Conservation (phyloP, 2,329 filamentous ascomycete genomes). For the Colletotrichum tabaci region DNA sequence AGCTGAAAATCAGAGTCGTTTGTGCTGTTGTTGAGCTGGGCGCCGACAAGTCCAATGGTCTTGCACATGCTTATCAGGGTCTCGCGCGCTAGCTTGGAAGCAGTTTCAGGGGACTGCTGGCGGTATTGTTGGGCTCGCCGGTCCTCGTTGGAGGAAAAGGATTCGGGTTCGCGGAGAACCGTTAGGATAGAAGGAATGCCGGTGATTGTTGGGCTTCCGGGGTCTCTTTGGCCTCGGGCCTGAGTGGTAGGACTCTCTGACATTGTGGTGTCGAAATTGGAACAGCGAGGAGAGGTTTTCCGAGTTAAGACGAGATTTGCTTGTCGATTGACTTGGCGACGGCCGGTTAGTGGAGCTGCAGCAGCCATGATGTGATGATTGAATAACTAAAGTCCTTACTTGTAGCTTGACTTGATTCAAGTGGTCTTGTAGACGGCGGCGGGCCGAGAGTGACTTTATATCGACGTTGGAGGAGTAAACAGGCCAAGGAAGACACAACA, state of each 20-base stretch:
- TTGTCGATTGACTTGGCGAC: slow-evolving; percentile 9
- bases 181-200: slow-evolving; percentile 38
- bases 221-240: slow-evolving; percentile 20
- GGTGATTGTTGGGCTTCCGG: slow-evolving; percentile 30
- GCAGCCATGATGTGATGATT: neutral
- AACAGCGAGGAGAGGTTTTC: neutral
- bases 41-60: slow-evolving; percentile 35
- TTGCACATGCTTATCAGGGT: slow-evolving; percentile 40
- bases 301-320: neutral
- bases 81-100: slow-evolving; percentile 35
- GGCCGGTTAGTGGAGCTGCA: neutral
- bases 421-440: too few relatives aligned
- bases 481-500: neutral
- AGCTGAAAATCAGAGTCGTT: slow-evolving; percentile 40
- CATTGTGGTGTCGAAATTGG: slow-evolving; percentile 7
- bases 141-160: slow-evolving; percentile 30
- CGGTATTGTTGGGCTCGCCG: slow-evolving; percentile 28
- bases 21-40: slow-evolving; percentile 38
- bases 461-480: neutral
- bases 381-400: neutral
- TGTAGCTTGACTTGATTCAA: neutral
- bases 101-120: slow-evolving; percentile 34
- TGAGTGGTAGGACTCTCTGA: slow-evolving; percentile 33
- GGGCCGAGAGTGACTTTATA: neutral
- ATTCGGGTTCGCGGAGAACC: slow-evolving; percentile 36